Evolutionary conservation across 371 early-diverging fungal species (phyloP).

Genomic region (Mortierella polycephala): DNA sequence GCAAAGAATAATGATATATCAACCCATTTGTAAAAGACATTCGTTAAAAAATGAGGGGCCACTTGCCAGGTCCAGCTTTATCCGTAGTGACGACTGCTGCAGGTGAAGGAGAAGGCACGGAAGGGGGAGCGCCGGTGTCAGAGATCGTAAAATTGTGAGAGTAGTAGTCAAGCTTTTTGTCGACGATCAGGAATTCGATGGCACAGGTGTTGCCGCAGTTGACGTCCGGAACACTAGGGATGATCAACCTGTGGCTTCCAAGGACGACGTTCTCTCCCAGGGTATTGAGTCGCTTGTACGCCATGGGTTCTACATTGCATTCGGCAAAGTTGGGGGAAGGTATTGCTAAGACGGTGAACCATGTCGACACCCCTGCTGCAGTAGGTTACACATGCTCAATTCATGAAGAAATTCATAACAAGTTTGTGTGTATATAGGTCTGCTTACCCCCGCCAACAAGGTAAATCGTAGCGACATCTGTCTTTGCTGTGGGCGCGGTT

Average conservation of each 20-base stretch:
- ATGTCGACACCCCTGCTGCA: background rate
- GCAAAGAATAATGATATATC: too few relatives aligned
- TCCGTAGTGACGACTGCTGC: conserved; percentile 1
- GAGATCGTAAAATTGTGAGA: conserved; percentile 37
- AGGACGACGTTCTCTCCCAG: conserved; percentile 15
- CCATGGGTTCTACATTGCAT: conserved; percentile 8
- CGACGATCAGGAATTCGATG: conserved; percentile 17
- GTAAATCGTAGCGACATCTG: conserved; percentile 12
- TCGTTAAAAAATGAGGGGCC: background rate
- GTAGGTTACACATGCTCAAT: too few relatives aligned
- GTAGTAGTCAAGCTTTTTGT: conserved; percentile 17
- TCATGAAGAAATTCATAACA: too few relatives aligned
- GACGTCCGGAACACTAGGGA: conserved; percentile 16
- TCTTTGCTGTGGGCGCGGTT: conserved; percentile 4
- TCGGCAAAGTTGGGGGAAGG: background rate
- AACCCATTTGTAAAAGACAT: background rate
- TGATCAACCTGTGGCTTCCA: conserved; percentile 11
- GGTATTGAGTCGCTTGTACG: conserved; percentile 18
- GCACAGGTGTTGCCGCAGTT: conserved; percentile 25
- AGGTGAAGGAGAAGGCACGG: background rate
- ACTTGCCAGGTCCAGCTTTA: conserved; percentile 16
- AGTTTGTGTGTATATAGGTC: background rate
- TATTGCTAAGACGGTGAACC: background rate
- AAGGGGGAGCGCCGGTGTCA: background rate
- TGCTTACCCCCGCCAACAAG: conserved; percentile 37